Conservation (phyloP, 768 basidiomycete species). For the Rhizopogon vinicolor region DNA sequence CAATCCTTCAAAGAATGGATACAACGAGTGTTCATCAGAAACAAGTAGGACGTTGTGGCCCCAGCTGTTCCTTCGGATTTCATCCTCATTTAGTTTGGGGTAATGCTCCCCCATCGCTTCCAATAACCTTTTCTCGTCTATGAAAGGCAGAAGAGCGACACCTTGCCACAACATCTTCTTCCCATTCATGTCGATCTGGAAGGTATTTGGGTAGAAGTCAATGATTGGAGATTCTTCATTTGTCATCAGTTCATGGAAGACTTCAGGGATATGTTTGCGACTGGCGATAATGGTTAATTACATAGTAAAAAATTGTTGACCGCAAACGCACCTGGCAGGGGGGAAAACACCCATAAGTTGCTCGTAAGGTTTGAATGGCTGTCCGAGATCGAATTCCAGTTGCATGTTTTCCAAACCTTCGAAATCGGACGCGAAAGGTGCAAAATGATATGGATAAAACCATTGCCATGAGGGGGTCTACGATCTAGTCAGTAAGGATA, state of each 20-base stretch:
- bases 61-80: conserved; percentile 79
- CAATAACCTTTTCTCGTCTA: conserved; percentile 79
- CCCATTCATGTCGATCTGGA: conserved; percentile 99
- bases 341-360: conserved; percentile 99
- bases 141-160: conserved; percentile 94
- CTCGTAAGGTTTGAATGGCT: conserved; percentile 95
- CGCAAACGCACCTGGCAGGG: conserved; percentile 64
- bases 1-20: conserved; percentile 81
- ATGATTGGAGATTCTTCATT: conserved; percentile 86
- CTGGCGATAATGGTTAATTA: conserved; percentile 33
- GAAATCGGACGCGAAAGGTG: conserved; percentile 96
- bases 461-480: conserved; percentile 96
- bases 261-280: conserved; percentile 80
- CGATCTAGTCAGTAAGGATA: conserved; percentile 1
- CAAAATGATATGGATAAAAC: conserved; percentile 99
- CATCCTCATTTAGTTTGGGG: conserved; percentile 68
- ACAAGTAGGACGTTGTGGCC: conserved; percentile 83
- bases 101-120: conserved; percentile 75
- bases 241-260: conserved; percentile 86
- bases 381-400: conserved; percentile 72
- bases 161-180: conserved; percentile 99
- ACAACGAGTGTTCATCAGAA: conserved; percentile 78
- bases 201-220: conserved; percentile 90
- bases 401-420: conserved; percentile 72
- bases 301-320: not conserved